Base-by-base conservation (phyloP, 176 grass and related monocot species). In the Musa troglodytarum region DNA sequence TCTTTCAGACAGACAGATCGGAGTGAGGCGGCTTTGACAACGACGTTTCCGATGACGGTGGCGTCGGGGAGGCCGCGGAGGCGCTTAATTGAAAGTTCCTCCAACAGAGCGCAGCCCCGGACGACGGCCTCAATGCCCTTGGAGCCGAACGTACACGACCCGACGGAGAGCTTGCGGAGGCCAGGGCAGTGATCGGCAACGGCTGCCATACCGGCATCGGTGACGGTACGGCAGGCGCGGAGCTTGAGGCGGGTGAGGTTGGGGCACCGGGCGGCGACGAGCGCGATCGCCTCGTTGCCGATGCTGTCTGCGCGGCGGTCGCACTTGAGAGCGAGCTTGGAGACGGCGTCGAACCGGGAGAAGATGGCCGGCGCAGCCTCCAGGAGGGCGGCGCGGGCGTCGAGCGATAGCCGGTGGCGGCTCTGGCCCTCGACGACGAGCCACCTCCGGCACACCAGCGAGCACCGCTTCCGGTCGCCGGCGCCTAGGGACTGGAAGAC, bases 1-100 rank as follows among this genome's bases (percentile, higher is more conserved):
- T 99, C 95, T 64, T 99, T 99, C 29, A 99, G 78, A 69, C 86
- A 91, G 12, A 98, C 59, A 9, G 86, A 98, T 70, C 82, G 88
- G 54, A 80, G 78, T 12, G 78, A 73, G 49, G 49, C 43, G 21
- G 68, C 10, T 7, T 53, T 24, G 28, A 29, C 20, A 49, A 57
- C 28, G 3, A 56, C 22, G 12, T 49, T 68, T 1, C n/a, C 53
- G 22, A 13, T 23, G 21, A 15, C 54, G 28, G 50, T 3, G 55
- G 8, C 69, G 21, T 62, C 43, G 11, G 56, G 61, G 1, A 77
- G 75, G 49, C 75, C 75, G 26, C 59, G 75, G 49, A 77, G 75
- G 19, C 75, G 29, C 75, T 77, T 77, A 49, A 77, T 52, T 59
- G 75, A 77, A 5, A 77, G 75, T 61, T 77, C 75, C n/a, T 77